A percentile compares a stretch with the other conserved stretches of the same genome.
phyloP scores from a whole-genome alignment of 768 basidiomycete species.

The Collybia sp. region DNA sequence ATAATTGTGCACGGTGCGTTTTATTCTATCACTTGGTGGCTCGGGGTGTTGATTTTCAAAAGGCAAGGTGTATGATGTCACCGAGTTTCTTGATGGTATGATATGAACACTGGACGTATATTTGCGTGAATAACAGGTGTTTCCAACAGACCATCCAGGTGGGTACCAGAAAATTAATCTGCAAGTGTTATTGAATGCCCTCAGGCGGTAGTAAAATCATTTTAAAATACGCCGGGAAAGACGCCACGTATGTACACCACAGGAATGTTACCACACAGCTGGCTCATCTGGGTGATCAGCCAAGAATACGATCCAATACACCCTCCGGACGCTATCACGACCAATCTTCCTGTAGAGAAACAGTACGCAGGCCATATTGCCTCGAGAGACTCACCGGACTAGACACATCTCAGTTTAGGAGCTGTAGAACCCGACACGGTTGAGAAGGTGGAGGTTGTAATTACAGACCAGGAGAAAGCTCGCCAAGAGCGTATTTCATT shows the following conservation, averaged over 20 bases:
- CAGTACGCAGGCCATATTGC: constrained; percentile 44
- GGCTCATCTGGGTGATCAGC: constrained; percentile 22
- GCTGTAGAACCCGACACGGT: constrained; percentile 66
- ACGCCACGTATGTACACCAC: constrained; percentile 64
- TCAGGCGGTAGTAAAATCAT: constrained; percentile 81
- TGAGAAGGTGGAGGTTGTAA: constrained; percentile 52
- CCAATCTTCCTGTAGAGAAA: constrained; percentile 78
- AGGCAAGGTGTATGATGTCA: constrained; percentile 78
- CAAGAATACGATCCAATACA: constrained; percentile 88
- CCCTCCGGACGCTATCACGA: constrained; percentile 76
- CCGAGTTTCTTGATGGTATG: constrained; percentile 69
- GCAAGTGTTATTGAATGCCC: constrained; percentile 4
- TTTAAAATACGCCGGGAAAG: constrained; percentile 84
- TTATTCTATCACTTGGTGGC: not conserved
- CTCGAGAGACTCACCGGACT: constrained; percentile 5
- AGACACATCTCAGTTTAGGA: constrained; percentile 46
- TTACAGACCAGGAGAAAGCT: constrained; percentile 69
- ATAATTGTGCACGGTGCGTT: constrained; percentile 77
- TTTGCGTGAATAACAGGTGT: not conserved
- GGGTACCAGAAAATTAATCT: constrained; percentile 7
- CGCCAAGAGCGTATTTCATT: constrained; percentile 57
- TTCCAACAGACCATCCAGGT: constrained; percentile 58
- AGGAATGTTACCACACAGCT: not conserved
- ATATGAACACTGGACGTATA: too few species aligned
- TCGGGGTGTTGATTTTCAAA: not conserved